Percentiles rank a stretch among this genome's conserved stretches.
These are phyloP conservation scores for Alternaria arbusti DNA, from an alignment of 2,329 filamentous ascomycete genomes.

Conservation along the genomic window DNA sequence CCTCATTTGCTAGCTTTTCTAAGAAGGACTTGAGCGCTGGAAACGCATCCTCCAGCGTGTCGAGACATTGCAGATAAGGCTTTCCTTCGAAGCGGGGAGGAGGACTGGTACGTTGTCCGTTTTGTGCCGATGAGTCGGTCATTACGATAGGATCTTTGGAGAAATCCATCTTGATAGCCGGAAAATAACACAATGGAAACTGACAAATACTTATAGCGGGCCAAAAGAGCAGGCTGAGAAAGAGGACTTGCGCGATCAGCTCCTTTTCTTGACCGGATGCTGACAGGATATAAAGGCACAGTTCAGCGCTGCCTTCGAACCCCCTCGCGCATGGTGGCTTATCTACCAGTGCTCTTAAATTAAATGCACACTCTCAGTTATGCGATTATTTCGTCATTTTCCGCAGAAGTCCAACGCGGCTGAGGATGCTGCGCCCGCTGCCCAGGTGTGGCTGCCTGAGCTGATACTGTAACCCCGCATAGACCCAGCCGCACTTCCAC, in stretches of 20 bases:
- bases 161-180: neutral
- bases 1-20: constrained; percentile 3
- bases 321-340: neutral
- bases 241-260: neutral
- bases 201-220: neutral
- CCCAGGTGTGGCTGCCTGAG: neutral
- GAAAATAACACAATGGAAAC: neutral
- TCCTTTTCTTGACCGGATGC: neutral
- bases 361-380: neutral
- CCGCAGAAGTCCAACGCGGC: neutral
- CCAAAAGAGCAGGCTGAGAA: neutral
- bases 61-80: constrained; percentile 1
- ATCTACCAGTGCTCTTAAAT: neutral
- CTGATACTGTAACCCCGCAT: neutral
- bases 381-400: neutral
- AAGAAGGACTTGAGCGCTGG: constrained; percentile 6
- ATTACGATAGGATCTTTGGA: neutral
- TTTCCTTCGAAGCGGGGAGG: neutral
- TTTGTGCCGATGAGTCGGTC: neutral
- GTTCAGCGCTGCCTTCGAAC: neutral
- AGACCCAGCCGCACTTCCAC: neutral
- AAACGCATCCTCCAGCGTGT: neutral
- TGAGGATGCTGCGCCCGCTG: neutral
- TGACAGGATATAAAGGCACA: neutral
- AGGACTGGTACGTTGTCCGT: no score